These are phyloP conservation scores for Ganoderma leucocontextum DNA, from an alignment of 1,284 basidiomycete genomes.

Conservation along the genomic window DNA sequence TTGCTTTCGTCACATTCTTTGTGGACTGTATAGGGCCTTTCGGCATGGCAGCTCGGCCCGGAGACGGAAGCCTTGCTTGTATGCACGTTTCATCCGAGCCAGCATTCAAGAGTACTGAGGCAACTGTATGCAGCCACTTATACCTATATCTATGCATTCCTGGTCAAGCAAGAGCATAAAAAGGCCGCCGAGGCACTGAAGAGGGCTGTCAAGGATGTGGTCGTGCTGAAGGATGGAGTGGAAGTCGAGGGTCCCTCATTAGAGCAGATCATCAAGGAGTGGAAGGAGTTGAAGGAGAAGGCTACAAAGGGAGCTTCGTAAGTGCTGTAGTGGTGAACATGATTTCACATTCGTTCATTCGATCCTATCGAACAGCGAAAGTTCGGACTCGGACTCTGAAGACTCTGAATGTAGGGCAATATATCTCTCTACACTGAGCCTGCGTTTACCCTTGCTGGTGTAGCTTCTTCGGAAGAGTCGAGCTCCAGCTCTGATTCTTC, in stretches of 20 bases:
- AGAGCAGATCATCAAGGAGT: slow-evolving; percentile 68
- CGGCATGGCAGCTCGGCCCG: slow-evolving; percentile 24
- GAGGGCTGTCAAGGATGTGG: slow-evolving; percentile 65
- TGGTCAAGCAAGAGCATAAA: slow-evolving; percentile 64
- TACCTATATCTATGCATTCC: slow-evolving; percentile 76
- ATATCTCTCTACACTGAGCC: slow-evolving; percentile 17
- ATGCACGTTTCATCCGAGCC: slow-evolving; percentile 18
- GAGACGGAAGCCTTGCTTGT: slow-evolving; percentile 38
- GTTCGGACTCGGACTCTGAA: slow-evolving; percentile 19
- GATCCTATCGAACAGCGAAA: slow-evolving; percentile 14
- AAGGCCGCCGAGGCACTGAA: slow-evolving; percentile 67
- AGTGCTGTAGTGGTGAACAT: slow-evolving; percentile 10
- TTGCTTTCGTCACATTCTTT: neutral
- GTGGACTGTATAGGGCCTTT: neutral
- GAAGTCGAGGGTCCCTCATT: slow-evolving; percentile 58
- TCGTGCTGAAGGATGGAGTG: slow-evolving; percentile 63
- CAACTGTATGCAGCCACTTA: slow-evolving; percentile 62
- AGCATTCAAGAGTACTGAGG: neutral
- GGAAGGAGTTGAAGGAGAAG: slow-evolving; percentile 53
- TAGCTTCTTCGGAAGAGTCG: slow-evolving; percentile 29
- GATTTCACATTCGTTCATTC: neutral
- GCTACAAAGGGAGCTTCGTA: slow-evolving; percentile 27
- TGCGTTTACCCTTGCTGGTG: neutral
- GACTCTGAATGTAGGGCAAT: slow-evolving; percentile 35
- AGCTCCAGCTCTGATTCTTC: slow-evolving; percentile 31